Conservation (phyloP, 768 basidiomycete genomes). For the Pholiota molesta region DNA sequence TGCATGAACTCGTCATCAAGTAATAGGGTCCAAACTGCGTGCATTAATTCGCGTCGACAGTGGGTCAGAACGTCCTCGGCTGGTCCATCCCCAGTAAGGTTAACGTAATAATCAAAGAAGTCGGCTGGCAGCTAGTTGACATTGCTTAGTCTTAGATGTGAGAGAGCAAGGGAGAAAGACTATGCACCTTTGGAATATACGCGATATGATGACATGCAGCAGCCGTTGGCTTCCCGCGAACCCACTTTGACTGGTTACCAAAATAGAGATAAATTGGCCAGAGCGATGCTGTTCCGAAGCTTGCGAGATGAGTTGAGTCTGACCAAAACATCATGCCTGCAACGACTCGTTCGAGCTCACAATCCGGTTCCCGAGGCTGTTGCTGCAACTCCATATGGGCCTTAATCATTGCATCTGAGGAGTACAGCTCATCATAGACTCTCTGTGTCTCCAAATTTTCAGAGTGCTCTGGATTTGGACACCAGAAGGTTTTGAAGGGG, state of each 20-base stretch:
- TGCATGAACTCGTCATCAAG: constrained; percentile 36
- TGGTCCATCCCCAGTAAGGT: too few species aligned
- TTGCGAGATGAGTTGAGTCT: constrained; percentile 15
- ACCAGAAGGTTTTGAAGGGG: not conserved
- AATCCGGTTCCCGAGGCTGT: constrained; percentile 4
- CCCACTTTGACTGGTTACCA: constrained; percentile 46
- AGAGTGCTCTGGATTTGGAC: not conserved
- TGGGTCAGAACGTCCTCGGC: too few species aligned
- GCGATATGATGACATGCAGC: constrained; percentile 36
- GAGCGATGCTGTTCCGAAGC: constrained; percentile 31
- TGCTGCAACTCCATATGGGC: constrained; percentile 17
- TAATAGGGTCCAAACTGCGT: constrained; percentile 9
- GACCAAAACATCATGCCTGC: not conserved
- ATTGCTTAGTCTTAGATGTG: too few species aligned
- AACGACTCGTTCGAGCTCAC: constrained; percentile 13
- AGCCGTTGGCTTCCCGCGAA: constrained; percentile 21
- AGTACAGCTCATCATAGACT: constrained; percentile 24
- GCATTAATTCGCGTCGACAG: too few species aligned
- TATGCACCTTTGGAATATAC: constrained; percentile 34
- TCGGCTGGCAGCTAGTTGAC: too few species aligned
- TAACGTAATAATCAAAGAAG: too few species aligned
- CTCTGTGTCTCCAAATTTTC: not conserved
- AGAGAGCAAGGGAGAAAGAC: too few species aligned
- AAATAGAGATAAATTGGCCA: constrained; percentile 46
- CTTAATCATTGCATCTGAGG: constrained; percentile 19